These are phyloP conservation scores for Sparassis latifolia DNA, from an alignment of 1,284 basidiomycete genomes.

Conservation along the genomic window DNA sequence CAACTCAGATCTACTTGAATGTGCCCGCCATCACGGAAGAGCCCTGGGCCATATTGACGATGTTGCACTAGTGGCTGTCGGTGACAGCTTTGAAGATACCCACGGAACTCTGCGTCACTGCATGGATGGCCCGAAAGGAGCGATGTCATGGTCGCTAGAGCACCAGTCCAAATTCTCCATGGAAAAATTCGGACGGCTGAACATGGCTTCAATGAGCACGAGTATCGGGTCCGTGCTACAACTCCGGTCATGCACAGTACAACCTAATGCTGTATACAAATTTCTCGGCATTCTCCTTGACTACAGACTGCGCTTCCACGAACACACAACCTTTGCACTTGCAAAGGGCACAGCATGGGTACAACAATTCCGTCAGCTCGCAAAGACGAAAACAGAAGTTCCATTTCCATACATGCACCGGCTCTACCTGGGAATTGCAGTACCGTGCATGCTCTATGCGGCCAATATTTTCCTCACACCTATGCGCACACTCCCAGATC, in stretches of 20 bases:
- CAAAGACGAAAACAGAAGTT: conserved; percentile 18
- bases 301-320: too few relatives aligned
- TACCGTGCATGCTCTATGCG: too few relatives aligned
- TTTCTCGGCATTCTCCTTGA: too few relatives aligned
- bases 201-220: too few relatives aligned
- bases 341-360: too few relatives aligned
- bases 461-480: too few relatives aligned
- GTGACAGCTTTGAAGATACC: neutral
- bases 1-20: conserved; percentile 19
- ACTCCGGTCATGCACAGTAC: too few relatives aligned
- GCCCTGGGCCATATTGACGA: conserved; percentile 10
- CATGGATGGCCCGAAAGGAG: neutral
- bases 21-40: conserved; percentile 22
- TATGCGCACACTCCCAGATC: conserved; percentile 8
- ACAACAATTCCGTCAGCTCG: conserved; percentile 11
- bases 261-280: too few relatives aligned
- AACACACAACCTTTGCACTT: too few relatives aligned
- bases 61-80: conserved; percentile 10
- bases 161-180: too few relatives aligned
- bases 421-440: conserved; percentile 20
- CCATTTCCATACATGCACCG: conserved; percentile 2
- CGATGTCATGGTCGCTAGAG: too few relatives aligned
- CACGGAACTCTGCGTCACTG: conserved; percentile 15
- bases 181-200: conserved; percentile 11
- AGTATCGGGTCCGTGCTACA: too few relatives aligned